Percentiles rank a stretch among this genome's conserved stretches.
phyloP scores from a whole-genome alignment of 257 asterid species.

The Solanum ahanhuiri region DNA sequence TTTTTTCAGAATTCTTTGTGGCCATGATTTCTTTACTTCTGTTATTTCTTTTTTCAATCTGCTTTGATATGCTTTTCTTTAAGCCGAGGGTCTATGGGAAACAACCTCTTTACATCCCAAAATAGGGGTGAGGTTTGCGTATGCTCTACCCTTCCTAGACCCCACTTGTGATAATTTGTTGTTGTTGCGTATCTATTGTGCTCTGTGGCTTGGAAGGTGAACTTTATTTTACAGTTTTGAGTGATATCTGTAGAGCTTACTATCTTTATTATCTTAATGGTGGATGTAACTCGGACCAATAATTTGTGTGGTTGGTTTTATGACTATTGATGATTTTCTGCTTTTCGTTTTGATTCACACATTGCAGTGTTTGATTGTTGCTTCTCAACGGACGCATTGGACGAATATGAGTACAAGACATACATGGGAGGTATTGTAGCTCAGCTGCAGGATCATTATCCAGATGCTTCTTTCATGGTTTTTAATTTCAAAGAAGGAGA shows the following conservation, averaged over 20 bases:
- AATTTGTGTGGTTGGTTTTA: not conserved
- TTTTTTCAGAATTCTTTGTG: not conserved
- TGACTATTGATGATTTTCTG: not conserved
- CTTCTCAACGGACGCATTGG: conserved; percentile 81
- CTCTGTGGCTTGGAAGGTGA: not conserved
- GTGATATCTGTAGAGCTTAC: not conserved
- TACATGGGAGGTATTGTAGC: conserved; percentile 93
- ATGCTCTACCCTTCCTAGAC: not conserved
- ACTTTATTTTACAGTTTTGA: not conserved
- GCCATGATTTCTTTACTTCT: not conserved
- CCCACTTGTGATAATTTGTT: not conserved
- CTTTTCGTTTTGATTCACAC: not conserved
- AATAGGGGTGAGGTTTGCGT: not conserved
- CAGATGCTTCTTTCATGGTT: conserved; percentile 98
- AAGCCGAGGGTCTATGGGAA: not conserved
- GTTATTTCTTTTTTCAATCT: not conserved
- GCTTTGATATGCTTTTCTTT: not conserved
- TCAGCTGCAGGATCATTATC: conserved; percentile 92
- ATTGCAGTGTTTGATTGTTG: conserved; percentile 94
- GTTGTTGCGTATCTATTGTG: not conserved
- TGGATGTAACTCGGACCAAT: not conserved
- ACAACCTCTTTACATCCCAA: not conserved
- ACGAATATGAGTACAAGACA: conserved; percentile 76
- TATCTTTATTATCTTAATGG: not conserved
- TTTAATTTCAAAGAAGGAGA: conserved; percentile 93